Base-by-base conservation (phyloP, 495 filamentous ascomycete genomes). In the Penicillium tannophilum region DNA sequence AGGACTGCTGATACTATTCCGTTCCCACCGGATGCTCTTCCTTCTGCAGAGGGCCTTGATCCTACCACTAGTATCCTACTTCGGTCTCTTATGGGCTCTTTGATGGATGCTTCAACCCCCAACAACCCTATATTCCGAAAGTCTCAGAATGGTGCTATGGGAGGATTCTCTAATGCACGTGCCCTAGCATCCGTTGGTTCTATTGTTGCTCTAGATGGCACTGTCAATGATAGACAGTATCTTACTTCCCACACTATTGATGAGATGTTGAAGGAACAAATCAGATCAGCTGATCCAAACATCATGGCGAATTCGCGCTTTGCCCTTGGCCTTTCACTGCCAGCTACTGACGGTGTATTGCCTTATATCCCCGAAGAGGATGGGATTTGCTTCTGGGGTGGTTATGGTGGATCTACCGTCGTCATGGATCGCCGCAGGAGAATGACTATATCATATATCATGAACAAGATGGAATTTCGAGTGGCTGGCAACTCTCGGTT, bases 401-500 rank as follows among this genome's bases (percentile, higher is more conserved):
- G 78, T 2, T 79, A 68, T 63, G 78, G 78, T 0, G 78, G 78
- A 0, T 78, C 75, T 1, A 61, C 76, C 2, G 30, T 67, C 2
- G 43, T 80, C n/a, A 77, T 81, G 74, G 77, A 81, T 64, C 19
- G 69, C 9, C 71, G 73, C 39, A 63, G 67, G 2, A 56, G 61
- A 55, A 61, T 79, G 53, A 79, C 78, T 6, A 70, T 80, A 46
- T 63, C 57, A 3, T 81, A 79, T 64, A 62, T 63, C 3, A 80
- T 80, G 77, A 81, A 80, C 50, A 69, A 69, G 59, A 77, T 79
- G 74, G 20, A 24, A 12, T 14, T 14, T 26, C 20, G 47, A 9
- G 28, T 28, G 3, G 6, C 0, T 7, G 6, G 28, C 28, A 28
- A 28, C 3, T 28, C 28, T 5, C 4, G 6, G 4, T 28, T 28